These are phyloP conservation scores for Tolypocladium endophyticum DNA, from an alignment of 2,329 filamentous ascomycete species.

Conservation along the genomic window DNA sequence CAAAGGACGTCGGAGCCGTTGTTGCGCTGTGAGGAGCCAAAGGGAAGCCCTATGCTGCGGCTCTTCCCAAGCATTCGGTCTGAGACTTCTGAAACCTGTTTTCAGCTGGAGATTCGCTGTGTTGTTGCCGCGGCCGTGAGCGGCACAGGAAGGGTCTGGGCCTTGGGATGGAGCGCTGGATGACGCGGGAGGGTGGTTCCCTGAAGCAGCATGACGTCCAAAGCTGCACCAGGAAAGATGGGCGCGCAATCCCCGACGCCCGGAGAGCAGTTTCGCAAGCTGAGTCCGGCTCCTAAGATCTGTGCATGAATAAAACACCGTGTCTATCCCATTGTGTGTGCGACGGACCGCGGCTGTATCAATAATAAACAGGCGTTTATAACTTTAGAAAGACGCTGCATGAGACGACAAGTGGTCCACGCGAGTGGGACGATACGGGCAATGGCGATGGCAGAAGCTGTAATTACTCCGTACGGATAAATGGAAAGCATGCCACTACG, in stretches of 20 bases:
- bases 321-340: not conserved
- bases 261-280: not conserved
- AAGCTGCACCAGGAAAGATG: not conserved
- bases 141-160: not conserved
- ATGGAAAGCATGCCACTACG: not conserved
- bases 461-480: no score
- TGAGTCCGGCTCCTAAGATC: not conserved
- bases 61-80: not conserved
- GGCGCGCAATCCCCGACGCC: not conserved
- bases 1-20: not conserved
- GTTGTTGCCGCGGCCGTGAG: not conserved
- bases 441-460: not conserved
- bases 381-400: not conserved
- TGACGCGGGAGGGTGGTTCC: not conserved
- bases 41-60: not conserved
- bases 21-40: not conserved
- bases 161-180: not conserved
- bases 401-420: not conserved
- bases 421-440: not conserved
- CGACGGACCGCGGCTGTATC: not conserved
- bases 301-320: not conserved
- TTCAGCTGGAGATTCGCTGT: not conserved
- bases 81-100: not conserved
- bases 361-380: not conserved
- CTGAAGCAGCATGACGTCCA: not conserved